Percentiles rank a stretch among this genome's conserved stretches.
Conservation (phyloP, 306 rosid genomes). For the barrel medic (Medicago truncatula) region DNA sequence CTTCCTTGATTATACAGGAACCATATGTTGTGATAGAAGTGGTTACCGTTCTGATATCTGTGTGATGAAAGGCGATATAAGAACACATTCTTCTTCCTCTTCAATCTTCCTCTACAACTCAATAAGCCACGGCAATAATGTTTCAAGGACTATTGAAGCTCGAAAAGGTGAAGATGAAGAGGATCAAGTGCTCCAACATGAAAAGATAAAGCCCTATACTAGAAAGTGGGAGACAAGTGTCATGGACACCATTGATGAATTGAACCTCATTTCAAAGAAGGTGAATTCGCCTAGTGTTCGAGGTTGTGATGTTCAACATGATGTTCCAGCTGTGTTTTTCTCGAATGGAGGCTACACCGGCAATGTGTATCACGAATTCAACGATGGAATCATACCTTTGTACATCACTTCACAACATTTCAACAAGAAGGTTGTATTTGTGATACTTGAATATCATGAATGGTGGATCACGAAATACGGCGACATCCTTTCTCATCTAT, state of each 20-base stretch:
- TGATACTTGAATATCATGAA: constrained; percentile 79
- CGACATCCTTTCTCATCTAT: constrained; percentile 73
- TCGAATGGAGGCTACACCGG: constrained; percentile 99
- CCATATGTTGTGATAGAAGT: constrained; percentile 83
- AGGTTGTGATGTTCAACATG: constrained; percentile 71
- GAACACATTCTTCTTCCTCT: constrained; percentile 71
- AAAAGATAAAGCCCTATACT: constrained; percentile 82
- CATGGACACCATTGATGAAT: constrained; percentile 78
- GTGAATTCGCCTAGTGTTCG: constrained; percentile 37
- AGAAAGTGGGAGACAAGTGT: constrained; percentile 90
- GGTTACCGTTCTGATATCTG: constrained; percentile 85
- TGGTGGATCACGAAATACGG: constrained; percentile 95
- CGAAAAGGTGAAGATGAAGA: constrained; percentile 34
- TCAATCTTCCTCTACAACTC: constrained; percentile 73
- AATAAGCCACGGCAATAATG: constrained; percentile 24
- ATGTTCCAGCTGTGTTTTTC: constrained; percentile 90
- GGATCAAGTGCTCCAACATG: constrained; percentile 52
- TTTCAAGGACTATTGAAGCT: constrained; percentile 31
- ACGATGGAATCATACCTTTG: constrained; percentile 89
- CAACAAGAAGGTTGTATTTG: constrained; percentile 83
- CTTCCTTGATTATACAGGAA: constrained; percentile 53
- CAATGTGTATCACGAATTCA: constrained; percentile 93
- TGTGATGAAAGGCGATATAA: constrained; percentile 85
- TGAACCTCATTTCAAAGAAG: constrained; percentile 63
- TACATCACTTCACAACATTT: constrained; percentile 83